These are phyloP conservation scores for Cadophora gregata DNA, from an alignment of 2,329 filamentous ascomycete species.

Conservation along the genomic window DNA sequence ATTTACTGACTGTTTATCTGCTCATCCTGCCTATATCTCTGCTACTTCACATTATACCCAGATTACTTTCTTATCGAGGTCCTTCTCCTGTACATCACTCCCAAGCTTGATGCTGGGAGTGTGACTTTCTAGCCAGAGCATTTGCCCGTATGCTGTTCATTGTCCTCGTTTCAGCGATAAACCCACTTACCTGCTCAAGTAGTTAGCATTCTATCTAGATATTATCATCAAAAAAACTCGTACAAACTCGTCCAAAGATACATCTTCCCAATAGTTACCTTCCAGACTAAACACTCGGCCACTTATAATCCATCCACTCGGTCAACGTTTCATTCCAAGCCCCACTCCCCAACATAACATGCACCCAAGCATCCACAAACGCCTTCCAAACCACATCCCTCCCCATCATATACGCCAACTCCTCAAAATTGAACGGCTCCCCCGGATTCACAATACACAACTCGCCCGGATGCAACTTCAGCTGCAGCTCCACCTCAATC, in stretches of 20 bases:
- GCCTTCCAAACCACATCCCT: slow-evolving; percentile 19
- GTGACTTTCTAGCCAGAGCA: too few relatives aligned
- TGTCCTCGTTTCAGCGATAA: too few relatives aligned
- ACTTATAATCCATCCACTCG: slow-evolving; percentile 20
- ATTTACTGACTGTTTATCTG: too few relatives aligned
- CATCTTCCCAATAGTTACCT: neutral
- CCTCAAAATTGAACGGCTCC: slow-evolving; percentile 14
- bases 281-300: slow-evolving; percentile 6
- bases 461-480: slow-evolving; percentile 16
- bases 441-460: slow-evolving; percentile 17
- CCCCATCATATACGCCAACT: slow-evolving; percentile 19
- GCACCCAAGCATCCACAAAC: slow-evolving; percentile 19
- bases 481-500: slow-evolving; percentile 20
- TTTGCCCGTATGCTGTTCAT: too few relatives aligned
- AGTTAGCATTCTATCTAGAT: neutral
- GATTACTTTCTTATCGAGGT: too few relatives aligned
- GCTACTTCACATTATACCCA: too few relatives aligned
- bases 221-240: neutral
- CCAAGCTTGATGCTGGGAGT: too few relatives aligned
- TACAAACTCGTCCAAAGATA: too few relatives aligned
- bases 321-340: slow-evolving; percentile 17
- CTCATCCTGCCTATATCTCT: too few relatives aligned
- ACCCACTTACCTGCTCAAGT: too few relatives aligned
- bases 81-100: too few relatives aligned
- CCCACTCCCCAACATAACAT: slow-evolving; percentile 9